Conservation (phyloP, 2,329 filamentous ascomycete genomes). For the Ilyonectria sp. region DNA sequence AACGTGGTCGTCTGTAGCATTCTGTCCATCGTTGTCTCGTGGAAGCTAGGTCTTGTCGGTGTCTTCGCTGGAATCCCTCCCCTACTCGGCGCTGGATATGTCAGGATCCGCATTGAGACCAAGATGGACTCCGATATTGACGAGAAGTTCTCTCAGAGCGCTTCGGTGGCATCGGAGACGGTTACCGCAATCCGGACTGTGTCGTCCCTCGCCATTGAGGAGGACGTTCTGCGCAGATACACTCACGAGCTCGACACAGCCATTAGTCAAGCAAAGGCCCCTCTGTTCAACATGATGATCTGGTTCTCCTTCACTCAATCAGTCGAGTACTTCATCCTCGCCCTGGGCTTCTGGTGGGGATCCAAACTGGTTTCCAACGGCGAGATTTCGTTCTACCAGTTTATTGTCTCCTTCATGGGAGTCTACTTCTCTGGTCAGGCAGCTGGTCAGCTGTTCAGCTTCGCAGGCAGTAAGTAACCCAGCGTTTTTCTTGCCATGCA, state of each 20-base stretch:
- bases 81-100: slow-evolving; percentile 51
- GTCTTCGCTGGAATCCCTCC: slow-evolving; percentile 58
- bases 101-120: slow-evolving; percentile 56
- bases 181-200: slow-evolving; percentile 56
- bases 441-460: slow-evolving; percentile 56
- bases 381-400: slow-evolving; percentile 67
- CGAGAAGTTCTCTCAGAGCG: slow-evolving; percentile 52
- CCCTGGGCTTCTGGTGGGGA: slow-evolving; percentile 58
- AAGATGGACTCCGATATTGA: slow-evolving; percentile 54
- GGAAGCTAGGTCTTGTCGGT: slow-evolving; percentile 64
- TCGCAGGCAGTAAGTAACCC: slow-evolving; percentile 57
- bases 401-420: slow-evolving; percentile 65
- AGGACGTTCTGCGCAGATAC: slow-evolving; percentile 49
- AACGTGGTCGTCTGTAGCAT: slow-evolving; percentile 56
- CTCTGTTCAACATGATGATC: slow-evolving; percentile 51
- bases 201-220: slow-evolving; percentile 58
- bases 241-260: slow-evolving; percentile 48
- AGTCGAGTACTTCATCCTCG: slow-evolving; percentile 54
- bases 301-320: slow-evolving; percentile 54
- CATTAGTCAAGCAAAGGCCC: slow-evolving; percentile 39
- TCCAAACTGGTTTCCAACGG: slow-evolving; percentile 52
- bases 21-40: slow-evolving; percentile 59
- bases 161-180: slow-evolving; percentile 58
- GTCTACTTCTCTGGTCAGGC: slow-evolving; percentile 61
- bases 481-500: not conserved